These are phyloP conservation scores for Caryopteris hybrid DNA, from an alignment of 305 asterid genomes.

Conservation along the genomic window DNA sequence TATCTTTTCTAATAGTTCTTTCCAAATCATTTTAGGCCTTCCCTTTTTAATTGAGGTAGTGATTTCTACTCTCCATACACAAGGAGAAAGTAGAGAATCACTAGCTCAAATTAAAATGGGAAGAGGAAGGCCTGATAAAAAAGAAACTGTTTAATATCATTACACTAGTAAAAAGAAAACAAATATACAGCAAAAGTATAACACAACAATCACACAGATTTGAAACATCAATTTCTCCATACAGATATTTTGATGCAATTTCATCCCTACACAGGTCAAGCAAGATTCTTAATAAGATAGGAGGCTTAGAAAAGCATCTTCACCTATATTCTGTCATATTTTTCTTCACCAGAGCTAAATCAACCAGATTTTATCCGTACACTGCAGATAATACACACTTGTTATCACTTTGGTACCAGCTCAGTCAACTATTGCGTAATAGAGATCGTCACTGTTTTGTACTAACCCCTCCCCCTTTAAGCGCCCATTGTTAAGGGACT, in stretches of 20 bases:
- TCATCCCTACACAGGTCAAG: neutral
- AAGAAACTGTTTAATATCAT: neutral
- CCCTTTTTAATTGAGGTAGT: too few relatives aligned
- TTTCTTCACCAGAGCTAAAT: slow-evolving; percentile 2
- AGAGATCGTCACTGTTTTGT: slow-evolving; percentile 14
- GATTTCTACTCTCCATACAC: too few relatives aligned
- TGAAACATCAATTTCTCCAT: neutral
- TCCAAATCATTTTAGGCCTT: too few relatives aligned
- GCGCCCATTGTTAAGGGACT: neutral
- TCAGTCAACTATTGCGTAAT: neutral
- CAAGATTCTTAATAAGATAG: neutral
- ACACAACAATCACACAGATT: neutral
- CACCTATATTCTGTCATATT: slow-evolving; percentile 3
- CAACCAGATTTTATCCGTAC: slow-evolving; percentile 16
- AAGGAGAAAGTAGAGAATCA: too few relatives aligned
- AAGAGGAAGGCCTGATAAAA: neutral
- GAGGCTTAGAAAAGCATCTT: slow-evolving; percentile 9
- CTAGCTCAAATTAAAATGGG: neutral
- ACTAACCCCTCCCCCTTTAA: slow-evolving; percentile 9
- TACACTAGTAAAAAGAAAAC: neutral
- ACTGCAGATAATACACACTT: slow-evolving; percentile 1
- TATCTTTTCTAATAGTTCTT: too few relatives aligned
- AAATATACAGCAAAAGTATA: neutral
- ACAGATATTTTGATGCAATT: neutral
- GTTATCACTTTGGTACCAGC: neutral